These are phyloP conservation scores for Tolypocladium ophioglossoides DNA, from an alignment of 2,329 filamentous ascomycete species.

Conservation along the genomic window DNA sequence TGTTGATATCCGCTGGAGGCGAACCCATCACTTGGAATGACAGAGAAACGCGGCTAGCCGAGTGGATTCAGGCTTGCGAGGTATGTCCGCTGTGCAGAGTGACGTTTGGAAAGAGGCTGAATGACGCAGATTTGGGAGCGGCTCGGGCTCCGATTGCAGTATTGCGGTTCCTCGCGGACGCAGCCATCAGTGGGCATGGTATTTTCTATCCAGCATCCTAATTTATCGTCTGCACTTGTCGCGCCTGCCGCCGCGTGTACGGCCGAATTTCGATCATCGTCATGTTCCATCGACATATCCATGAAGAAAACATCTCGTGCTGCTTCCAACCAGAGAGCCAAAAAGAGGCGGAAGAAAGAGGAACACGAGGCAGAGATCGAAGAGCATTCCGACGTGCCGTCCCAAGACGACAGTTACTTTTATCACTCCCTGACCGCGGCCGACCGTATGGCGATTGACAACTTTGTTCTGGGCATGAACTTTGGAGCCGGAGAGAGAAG, in stretches of 20 bases:
- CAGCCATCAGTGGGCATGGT: constrained; percentile 10
- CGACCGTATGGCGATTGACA: constrained; percentile 18
- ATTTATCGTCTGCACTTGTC: constrained; percentile 18
- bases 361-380: not conserved
- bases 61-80: constrained; percentile 13
- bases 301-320: not conserved
- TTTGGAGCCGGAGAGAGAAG: not conserved
- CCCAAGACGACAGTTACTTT: constrained; percentile 2
- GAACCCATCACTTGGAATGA: constrained; percentile 5
- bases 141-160: constrained; percentile 16
- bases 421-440: constrained; percentile 7
- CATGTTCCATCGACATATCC: constrained; percentile 14
- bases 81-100: constrained; percentile 8
- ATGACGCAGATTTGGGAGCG: constrained; percentile 18
- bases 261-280: constrained; percentile 15
- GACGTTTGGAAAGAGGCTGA: not conserved
- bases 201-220: constrained; percentile 26
- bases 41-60: constrained; percentile 5
- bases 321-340: not conserved
- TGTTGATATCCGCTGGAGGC: constrained; percentile 13
- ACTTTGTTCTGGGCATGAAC: constrained; percentile 15
- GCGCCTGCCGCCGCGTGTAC: constrained; percentile 14
- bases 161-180: constrained; percentile 1
- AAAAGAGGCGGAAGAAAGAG: constrained; percentile 4
- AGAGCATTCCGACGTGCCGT: not conserved